Percentiles rank a stretch among this genome's conserved stretches.
These are phyloP conservation scores for Pythium oligandrum DNA, from an alignment of 352 stramenopile species.

Conservation along the genomic window DNA sequence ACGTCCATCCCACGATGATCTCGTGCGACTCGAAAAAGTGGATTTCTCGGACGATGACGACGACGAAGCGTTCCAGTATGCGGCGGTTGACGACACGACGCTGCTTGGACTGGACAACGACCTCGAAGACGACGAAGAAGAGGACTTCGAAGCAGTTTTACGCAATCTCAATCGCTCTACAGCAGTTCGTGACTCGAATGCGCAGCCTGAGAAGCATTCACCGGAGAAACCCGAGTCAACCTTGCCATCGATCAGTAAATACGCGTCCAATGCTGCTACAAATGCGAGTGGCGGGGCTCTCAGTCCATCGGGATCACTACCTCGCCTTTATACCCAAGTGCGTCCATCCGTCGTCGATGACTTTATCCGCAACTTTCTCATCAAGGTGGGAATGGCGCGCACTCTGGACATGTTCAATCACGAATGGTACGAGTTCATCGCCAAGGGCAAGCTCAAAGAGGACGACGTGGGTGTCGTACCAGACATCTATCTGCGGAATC, in stretches of 20 bases:
- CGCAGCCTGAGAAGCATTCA: conserved; percentile 11
- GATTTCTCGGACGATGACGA: conserved; percentile 85
- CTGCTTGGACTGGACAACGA: conserved; percentile 42
- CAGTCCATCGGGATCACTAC: conserved; percentile 6
- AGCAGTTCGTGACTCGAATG: conserved; percentile 14
- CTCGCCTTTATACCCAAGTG: conserved; percentile 57
- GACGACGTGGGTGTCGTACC: conserved; percentile 89
- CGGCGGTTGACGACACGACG: conserved; percentile 56
- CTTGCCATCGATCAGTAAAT: conserved; percentile 18
- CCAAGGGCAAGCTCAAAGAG: conserved; percentile 88
- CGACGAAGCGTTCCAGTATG: conserved; percentile 79
- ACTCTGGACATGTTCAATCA: conserved; percentile 95
- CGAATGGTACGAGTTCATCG: conserved; percentile 94
- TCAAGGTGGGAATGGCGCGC: conserved; percentile 87
- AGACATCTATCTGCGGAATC: conserved; percentile 93
- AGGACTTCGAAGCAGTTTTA: conserved; percentile 82
- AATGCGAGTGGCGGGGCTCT: neutral
- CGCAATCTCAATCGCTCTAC: conserved; percentile 61
- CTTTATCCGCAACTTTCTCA: conserved; percentile 95
- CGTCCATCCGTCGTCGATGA: conserved; percentile 90
- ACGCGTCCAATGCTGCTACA: neutral
- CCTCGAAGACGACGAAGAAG: conserved; percentile 79
- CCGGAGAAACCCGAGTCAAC: conserved; percentile 11
- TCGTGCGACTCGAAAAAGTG: conserved; percentile 85
- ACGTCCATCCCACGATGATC: conserved; percentile 46